A percentile compares a stretch with the other conserved stretches of the same genome.
phyloP scores from a whole-genome alignment of 2,329 filamentous ascomycete genomes.

The Diaporthe velutina region DNA sequence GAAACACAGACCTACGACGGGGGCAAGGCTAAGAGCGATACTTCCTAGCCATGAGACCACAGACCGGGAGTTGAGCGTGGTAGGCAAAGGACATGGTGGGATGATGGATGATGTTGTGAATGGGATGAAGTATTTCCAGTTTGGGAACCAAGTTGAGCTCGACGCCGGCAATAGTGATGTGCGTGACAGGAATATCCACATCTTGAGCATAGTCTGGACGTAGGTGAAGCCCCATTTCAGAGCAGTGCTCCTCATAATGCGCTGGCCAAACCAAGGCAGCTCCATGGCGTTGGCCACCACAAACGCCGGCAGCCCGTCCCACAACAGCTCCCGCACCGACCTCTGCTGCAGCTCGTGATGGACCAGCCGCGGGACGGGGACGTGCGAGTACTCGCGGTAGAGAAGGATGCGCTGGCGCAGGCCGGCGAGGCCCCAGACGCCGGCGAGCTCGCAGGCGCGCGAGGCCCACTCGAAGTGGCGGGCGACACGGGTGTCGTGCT shows the following conservation, averaged over 20 bases:
- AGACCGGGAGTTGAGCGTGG: constrained; percentile 53
- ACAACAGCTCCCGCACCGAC: constrained; percentile 49
- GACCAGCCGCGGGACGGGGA: constrained; percentile 62
- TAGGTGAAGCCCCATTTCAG: constrained; percentile 45
- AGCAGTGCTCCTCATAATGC: constrained; percentile 27
- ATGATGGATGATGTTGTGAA: constrained; percentile 66
- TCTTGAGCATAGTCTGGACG: constrained; percentile 62
- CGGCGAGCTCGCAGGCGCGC: constrained; percentile 55
- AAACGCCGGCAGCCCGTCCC: constrained; percentile 57
- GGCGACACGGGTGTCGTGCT: constrained; percentile 63
- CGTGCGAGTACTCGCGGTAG: constrained; percentile 62
- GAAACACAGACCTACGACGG: constrained; percentile 61
- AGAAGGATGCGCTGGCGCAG: constrained; percentile 68
- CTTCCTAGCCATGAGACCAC: constrained; percentile 59
- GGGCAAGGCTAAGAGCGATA: constrained; percentile 57
- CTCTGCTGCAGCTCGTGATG: constrained; percentile 50
- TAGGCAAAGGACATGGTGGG: constrained; percentile 57
- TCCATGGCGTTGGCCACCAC: constrained; percentile 47
- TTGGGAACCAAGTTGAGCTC: constrained; percentile 57
- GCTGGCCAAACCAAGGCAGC: constrained; percentile 17
- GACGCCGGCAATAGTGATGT: constrained; percentile 59
- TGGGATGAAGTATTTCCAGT: constrained; percentile 65
- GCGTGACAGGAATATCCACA: constrained; percentile 66
- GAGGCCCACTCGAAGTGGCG: constrained; percentile 51
- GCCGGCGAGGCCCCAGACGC: constrained; percentile 65